These are phyloP conservation scores for Dendrobium catenatum DNA, from an alignment of 106 monocot genomes.

Conservation along the genomic window DNA sequence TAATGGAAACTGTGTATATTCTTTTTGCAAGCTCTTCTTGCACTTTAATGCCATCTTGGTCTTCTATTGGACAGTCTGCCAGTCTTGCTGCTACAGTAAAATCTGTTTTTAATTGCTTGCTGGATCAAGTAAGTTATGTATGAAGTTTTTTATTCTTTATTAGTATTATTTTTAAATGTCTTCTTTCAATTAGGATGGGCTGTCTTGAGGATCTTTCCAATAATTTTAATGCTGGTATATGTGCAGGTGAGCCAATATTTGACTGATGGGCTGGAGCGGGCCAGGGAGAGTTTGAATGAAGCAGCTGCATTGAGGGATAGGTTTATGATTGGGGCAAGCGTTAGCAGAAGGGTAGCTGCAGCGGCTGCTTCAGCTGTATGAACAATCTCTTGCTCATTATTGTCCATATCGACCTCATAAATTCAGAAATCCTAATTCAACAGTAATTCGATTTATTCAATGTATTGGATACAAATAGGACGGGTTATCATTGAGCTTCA, in stretches of 20 bases:
- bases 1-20: not conserved
- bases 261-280: constrained; percentile 90
- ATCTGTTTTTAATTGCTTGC: constrained; percentile 82
- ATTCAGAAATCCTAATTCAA: not conserved
- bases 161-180: not conserved
- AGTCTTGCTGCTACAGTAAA: constrained; percentile 80
- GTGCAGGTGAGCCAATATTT: constrained; percentile 86
- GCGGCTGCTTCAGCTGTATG: constrained; percentile 93
- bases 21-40: not conserved
- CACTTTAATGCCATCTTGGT: not conserved
- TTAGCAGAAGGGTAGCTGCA: constrained; percentile 94
- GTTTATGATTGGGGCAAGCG: constrained; percentile 84
- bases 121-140: constrained; percentile 88
- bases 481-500: not conserved
- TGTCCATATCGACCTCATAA: not conserved
- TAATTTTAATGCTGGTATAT: constrained; percentile 8
- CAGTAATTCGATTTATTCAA: no score
- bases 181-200: not conserved
- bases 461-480: not conserved
- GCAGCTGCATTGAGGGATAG: constrained; percentile 86
- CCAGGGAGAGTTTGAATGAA: constrained; percentile 90
- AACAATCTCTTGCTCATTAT: not conserved
- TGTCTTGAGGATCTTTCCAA: not conserved
- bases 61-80: constrained; percentile 43
- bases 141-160: not conserved